Evolutionary conservation across 2,329 filamentous ascomycete genomes (phyloP).

Genomic region (Ceratocystis ficicola): DNA sequence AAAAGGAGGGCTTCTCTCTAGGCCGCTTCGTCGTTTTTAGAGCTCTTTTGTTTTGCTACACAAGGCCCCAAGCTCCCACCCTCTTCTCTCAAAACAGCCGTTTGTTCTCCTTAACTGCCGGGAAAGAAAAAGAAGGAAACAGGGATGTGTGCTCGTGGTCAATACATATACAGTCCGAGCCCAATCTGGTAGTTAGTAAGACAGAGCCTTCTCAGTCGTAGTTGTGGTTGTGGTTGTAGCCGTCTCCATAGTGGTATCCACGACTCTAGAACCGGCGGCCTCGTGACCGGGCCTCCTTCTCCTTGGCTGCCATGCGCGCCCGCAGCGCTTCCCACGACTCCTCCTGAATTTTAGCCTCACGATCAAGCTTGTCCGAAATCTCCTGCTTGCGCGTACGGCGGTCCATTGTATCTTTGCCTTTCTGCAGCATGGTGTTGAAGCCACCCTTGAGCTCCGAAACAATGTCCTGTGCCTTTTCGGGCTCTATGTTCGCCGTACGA

Average conservation of each 20-base stretch:
- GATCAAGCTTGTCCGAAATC: constrained; percentile 30
- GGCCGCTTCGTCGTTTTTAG: neutral
- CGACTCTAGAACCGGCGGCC: constrained; percentile 22
- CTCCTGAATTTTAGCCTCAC: constrained; percentile 28
- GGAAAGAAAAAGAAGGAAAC: neutral
- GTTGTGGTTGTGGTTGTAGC: neutral
- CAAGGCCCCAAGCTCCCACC: neutral
- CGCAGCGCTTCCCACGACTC: constrained; percentile 27
- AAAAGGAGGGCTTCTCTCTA: neutral
- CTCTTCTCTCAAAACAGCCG: neutral
- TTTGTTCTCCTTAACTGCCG: neutral
- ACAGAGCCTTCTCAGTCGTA: neutral
- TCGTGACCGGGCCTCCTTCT: constrained; percentile 31
- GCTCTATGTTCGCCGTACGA: constrained; percentile 24
- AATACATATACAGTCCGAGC: neutral
- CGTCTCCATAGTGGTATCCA: neutral
- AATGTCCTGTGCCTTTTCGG: constrained; percentile 26
- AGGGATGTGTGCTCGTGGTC: neutral
- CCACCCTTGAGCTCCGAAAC: constrained; percentile 32
- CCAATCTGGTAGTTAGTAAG: neutral
- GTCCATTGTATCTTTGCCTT: constrained; percentile 28
- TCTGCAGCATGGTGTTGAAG: constrained; percentile 30
- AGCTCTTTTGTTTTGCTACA: neutral
- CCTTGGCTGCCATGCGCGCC: constrained; percentile 28
- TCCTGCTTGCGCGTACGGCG: constrained; percentile 31